Evolutionary conservation across 2,329 filamentous ascomycete genomes (phyloP), one percentile per base, ranked within the genome.

Genomic region (Daldinia eschscholtzii): DNA sequence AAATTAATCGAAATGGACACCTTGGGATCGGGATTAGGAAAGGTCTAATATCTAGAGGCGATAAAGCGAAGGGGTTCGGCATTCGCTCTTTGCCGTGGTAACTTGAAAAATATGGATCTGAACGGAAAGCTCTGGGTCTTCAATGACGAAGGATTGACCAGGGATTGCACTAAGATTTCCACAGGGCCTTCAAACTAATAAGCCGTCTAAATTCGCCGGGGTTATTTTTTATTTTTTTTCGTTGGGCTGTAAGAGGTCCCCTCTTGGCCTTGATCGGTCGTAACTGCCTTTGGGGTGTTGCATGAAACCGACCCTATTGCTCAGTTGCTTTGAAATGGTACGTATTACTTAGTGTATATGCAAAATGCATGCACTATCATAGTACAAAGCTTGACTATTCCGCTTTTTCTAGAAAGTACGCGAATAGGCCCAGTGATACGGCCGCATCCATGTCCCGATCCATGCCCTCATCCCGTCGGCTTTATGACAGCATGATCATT

Each of bases 91-190:
- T 61, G 33, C 57, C 33, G 33, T 55, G 10, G 52, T 55, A 10
- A 26, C 39, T 23, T 5, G 12, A 35, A 52, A 66, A 68, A 55
- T 53, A 60, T 65, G 65, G 68, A 66, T 60, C 68, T 28, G 48
- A 58, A 57, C 46, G 13, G 39, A 64, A 57, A 61, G 57, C 46
- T 58, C 60, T 57, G 53, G 61, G 57, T 18, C 58, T 56, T 65
- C 64, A 67, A 68, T 68, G 68, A 68, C 65, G 65, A 68, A 62
- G 65, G 58, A 58, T 63, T 58, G 52, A 67, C 41, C 50, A 57
- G 56, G 48, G 61, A 61, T 48, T 39, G 20, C n/a, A 52, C 59
- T 63, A 41, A 57, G 57, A 60, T 65, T 68, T 61, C 61, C 48
- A 50, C 30, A 56, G 60, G 57, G 42, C 20, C 18, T 44, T 55